Evolutionary conservation across 495 filamentous ascomycete species (phyloP), one percentile per base, ranked within the genome.

Genomic region (Glarea lozoyensis): DNA sequence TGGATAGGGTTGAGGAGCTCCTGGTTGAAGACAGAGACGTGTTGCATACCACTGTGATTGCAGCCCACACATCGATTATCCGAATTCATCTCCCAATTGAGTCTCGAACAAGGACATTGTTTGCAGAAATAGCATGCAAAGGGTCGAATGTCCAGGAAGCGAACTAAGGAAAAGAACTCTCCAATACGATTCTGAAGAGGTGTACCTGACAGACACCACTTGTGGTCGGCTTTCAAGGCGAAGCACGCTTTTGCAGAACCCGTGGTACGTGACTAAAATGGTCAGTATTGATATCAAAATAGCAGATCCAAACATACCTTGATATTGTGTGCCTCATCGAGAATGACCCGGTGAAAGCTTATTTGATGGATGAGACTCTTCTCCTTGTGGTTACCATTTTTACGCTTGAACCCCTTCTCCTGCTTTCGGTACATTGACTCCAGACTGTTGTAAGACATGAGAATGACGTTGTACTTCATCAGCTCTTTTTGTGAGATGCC

Each of bases 241-340:
- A 94, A 94, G 60, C 89, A 94, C 16, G 88, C 88, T 55, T 84
- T 88, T n/a, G 89, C 88, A 33, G 88, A 88, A 62, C 86, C 80
- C n/a, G 86, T 89, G 10, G 75, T 81, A 23, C 87, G 78, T 51
- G 79, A 78, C 73, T 52, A 23, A 6, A 30, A 16, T 3, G 5
- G 27, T 49, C 35, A 49, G 35, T 23, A 2, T 21, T 24, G 40
- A 7, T 9, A 21, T 4, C 17, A 37, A 20, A 20, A 69, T 45
- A 7, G 47, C 37, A 12, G 35, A 50, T 11, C 49, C 44, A 38
- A 54, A 46, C 31, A 11, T 47, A 40, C 45, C 50, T 97, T 97
- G 66, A 98, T 96, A 58, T 81, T 89, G 62, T 98, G 92, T 4
- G 90, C 92, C 62, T 98, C 92, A 47, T 98, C 92, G 2, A 98